Percentiles rank a stretch among this genome's conserved stretches.
Evolutionary conservation across 2,329 filamentous ascomycete genomes (phyloP).

Genomic region (Rutstroemia sp.): DNA sequence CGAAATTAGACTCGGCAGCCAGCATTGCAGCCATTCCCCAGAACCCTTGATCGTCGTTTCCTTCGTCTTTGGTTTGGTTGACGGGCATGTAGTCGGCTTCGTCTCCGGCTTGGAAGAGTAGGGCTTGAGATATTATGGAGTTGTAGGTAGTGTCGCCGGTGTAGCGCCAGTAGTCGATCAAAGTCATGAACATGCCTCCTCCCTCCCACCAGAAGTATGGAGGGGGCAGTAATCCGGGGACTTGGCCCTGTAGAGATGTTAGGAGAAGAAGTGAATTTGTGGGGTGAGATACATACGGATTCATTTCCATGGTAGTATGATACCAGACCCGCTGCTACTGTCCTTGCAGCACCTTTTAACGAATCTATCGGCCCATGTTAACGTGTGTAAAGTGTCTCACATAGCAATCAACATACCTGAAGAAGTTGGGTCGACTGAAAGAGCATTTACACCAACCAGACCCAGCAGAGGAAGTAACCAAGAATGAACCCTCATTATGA

Average conservation of each 20-base stretch:
- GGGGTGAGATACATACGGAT: slow-evolving; percentile 28
- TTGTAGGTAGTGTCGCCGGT: slow-evolving; percentile 69
- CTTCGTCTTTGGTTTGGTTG: slow-evolving; percentile 52
- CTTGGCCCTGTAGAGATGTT: slow-evolving; percentile 35
- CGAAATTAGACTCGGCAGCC: slow-evolving; percentile 60
- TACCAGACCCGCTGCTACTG: slow-evolving; percentile 41
- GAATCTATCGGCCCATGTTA: slow-evolving; percentile 21
- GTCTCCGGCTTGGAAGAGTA: slow-evolving; percentile 66
- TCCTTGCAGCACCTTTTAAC: slow-evolving; percentile 30
- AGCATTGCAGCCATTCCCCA: slow-evolving; percentile 66
- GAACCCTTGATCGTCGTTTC: slow-evolving; percentile 69
- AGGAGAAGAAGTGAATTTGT: slow-evolving; percentile 23
- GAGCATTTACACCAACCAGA: slow-evolving; percentile 11
- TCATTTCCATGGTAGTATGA: slow-evolving; percentile 45
- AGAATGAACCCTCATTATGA: slow-evolving; percentile 20
- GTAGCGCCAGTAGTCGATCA: slow-evolving; percentile 81
- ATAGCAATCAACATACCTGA: slow-evolving; percentile 15
- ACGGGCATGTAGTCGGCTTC: slow-evolving; percentile 70
- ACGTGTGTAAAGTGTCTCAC: neutral
- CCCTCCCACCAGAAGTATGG: slow-evolving; percentile 53
- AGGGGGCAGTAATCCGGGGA: slow-evolving; percentile 40
- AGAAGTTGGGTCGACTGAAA: slow-evolving; percentile 23
- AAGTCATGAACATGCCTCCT: slow-evolving; percentile 64
- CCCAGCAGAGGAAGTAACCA: slow-evolving; percentile 19
- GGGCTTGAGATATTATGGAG: slow-evolving; percentile 48